Evolutionary conservation across 1,139 yeast species (phyloP), one percentile per base, ranked within the genome.

Genomic region (Geotrichum restrictum): DNA sequence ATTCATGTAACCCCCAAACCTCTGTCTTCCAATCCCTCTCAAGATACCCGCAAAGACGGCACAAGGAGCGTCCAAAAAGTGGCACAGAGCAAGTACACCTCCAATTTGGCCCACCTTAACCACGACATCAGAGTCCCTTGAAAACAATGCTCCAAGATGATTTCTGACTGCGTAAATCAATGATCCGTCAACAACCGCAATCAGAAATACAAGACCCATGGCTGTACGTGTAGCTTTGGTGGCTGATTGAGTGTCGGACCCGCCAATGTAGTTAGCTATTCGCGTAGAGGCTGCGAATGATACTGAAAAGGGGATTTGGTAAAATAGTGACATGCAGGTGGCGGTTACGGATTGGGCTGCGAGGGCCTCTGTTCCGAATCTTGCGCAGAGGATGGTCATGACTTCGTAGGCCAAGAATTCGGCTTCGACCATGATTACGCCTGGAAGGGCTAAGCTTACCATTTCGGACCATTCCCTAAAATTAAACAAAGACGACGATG

Each of bases 301-400:
- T 7, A 87, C 79, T 0, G 96, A 89, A 73, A 88, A 88, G 10
- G 96, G 95, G 8, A 86, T 76, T 85, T 87, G 88, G 62, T 85
- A 88, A 0, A 87, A 75, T 50, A 88, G 72, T 1, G 91, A 83
- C 0, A 89, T 89, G 49, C 87, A 75, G 6, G 93, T 83, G 3
- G 93, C 84, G 1, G 86, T 81, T 0, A 95, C 88, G 42, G 94
- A 83, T 66, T 88, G 96, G 0, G 95, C 88, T 0, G 96, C 96
- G 56, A 88, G 72, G 52, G 85, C 86, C 2, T 78, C 75, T 0
- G 95, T 85, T 4, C 96, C 96, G 60, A 85, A 83, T 58, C 81
- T 81, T 1, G 95, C 84, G 0, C 88, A 80, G 39, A 79, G 70
- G 43, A 82, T 74, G 0, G 94, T 86, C 62, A 86, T 71, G 3